Conservation (phyloP, 2,329 filamentous ascomycete species). For the Emericellopsis cladophorae region DNA sequence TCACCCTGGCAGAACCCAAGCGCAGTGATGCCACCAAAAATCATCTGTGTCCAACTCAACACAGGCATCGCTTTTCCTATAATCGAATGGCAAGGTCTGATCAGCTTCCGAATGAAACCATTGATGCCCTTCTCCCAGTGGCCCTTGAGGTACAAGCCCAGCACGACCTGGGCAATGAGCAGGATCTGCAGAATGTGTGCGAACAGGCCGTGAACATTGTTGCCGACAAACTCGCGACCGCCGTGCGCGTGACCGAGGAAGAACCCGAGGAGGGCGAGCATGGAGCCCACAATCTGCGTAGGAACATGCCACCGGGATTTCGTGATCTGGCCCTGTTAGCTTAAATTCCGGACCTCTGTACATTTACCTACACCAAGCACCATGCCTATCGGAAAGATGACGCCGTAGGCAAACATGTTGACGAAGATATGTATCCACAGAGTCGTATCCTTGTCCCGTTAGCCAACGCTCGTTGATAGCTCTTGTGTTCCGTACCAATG, state of each 20-base stretch:
- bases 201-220: conserved; percentile 72
- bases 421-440: conserved; percentile 92
- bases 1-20: conserved; percentile 89
- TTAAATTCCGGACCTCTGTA: not conserved
- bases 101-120: conserved; percentile 58
- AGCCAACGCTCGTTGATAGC: conserved; percentile 10
- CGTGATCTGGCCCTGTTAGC: conserved; percentile 48
- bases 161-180: conserved; percentile 60
- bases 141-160: conserved; percentile 80
- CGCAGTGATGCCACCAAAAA: conserved; percentile 88
- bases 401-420: conserved; percentile 76
- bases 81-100: conserved; percentile 65
- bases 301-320: conserved; percentile 93
- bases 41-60: conserved; percentile 81
- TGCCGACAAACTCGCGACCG: conserved; percentile 66
- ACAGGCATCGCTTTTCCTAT: conserved; percentile 82
- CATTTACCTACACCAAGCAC: conserved; percentile 63
- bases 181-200: conserved; percentile 71
- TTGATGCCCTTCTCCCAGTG: conserved; percentile 80
- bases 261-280: conserved; percentile 71
- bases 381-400: conserved; percentile 92
- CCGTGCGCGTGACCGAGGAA: conserved; percentile 85
- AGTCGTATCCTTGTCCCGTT: conserved; percentile 51
- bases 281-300: conserved; percentile 61
- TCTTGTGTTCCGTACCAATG: conserved; percentile 43